phyloP scores from a whole-genome alignment of 768 basidiomycete species.

The Trametes gibbosa region DNA sequence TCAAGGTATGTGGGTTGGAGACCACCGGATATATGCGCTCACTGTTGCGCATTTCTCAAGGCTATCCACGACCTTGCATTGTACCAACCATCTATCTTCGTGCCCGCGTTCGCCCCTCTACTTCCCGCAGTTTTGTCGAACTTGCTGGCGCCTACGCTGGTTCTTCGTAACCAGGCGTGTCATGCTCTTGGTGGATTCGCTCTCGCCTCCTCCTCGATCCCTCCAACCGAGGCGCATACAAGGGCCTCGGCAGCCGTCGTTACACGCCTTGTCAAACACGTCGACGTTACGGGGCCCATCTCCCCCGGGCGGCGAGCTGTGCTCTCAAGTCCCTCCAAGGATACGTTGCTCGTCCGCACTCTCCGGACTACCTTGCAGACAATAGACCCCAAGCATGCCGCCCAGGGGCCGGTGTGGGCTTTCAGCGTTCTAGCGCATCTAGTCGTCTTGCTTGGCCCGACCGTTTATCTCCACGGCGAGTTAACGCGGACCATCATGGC shows the following conservation, averaged over 20 bases:
- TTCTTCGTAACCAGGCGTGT: slow-evolving; percentile 69
- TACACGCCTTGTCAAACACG: slow-evolving; percentile 43
- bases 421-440: slow-evolving; percentile 64
- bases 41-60: slow-evolving; percentile 36
- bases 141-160: slow-evolving; percentile 61
- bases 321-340: slow-evolving; percentile 33
- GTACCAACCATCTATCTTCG: slow-evolving; percentile 61
- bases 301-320: slow-evolving; percentile 31
- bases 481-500: slow-evolving; percentile 46
- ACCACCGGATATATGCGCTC: slow-evolving; percentile 6
- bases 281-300: slow-evolving; percentile 23
- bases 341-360: slow-evolving; percentile 59
- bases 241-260: slow-evolving; percentile 51
- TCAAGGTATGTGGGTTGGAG: slow-evolving; percentile 50
- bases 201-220: slow-evolving; percentile 48
- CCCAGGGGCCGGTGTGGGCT: slow-evolving; percentile 80
- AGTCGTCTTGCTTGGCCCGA: slow-evolving; percentile 62
- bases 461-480: slow-evolving; percentile 43
- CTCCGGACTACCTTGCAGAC: slow-evolving; percentile 60
- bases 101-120: slow-evolving; percentile 61
- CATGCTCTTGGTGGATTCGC: slow-evolving; percentile 74
- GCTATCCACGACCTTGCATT: slow-evolving; percentile 70
- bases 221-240: slow-evolving; percentile 46
- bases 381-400: slow-evolving; percentile 54
- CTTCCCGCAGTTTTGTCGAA: slow-evolving; percentile 62